These are phyloP conservation scores for Elsinoe batatas DNA, from an alignment of 2,329 filamentous ascomycete genomes.

Conservation along the genomic window DNA sequence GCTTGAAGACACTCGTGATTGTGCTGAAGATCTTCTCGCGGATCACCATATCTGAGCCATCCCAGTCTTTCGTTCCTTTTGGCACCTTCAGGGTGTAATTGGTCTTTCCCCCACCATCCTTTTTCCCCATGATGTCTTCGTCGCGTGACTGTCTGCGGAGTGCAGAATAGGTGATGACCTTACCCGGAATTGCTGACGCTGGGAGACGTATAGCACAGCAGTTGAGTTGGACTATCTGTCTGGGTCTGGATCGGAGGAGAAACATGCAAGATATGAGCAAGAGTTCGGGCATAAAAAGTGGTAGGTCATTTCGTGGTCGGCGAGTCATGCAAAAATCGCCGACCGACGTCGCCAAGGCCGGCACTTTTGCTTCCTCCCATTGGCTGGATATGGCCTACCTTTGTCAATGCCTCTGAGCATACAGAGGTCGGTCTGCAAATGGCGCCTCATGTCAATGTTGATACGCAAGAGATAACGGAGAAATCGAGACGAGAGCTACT, in stretches of 20 bases:
- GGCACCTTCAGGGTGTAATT: constrained; percentile 68
- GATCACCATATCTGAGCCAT: constrained; percentile 67
- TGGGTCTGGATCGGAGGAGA: not conserved
- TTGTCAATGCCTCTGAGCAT: not conserved
- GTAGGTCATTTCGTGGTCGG: not conserved
- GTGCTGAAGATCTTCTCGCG: constrained; percentile 69
- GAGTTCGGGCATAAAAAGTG: not conserved
- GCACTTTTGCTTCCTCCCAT: not conserved
- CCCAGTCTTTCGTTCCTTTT: constrained; percentile 85
- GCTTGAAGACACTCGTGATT: constrained; percentile 72
- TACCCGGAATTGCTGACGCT: not conserved
- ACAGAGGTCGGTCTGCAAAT: constrained; percentile 17
- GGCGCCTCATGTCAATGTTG: constrained; percentile 44
- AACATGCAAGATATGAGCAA: constrained; percentile 5
- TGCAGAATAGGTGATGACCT: not conserved
- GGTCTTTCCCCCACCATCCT: constrained; percentile 29
- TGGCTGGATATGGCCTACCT: not conserved
- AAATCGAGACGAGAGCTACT: constrained; percentile 83
- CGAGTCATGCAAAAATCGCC: constrained; percentile 6
- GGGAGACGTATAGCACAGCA: not conserved
- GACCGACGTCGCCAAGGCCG: not conserved
- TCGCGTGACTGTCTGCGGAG: constrained; percentile 4
- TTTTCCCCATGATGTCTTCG: constrained; percentile 37
- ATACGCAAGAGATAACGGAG: constrained; percentile 64
- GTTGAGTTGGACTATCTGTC: not conserved